Evolutionary conservation across 1,284 basidiomycete genomes (phyloP), one percentile per base, ranked within the genome.

Genomic region (Amylostereum areolatum): DNA sequence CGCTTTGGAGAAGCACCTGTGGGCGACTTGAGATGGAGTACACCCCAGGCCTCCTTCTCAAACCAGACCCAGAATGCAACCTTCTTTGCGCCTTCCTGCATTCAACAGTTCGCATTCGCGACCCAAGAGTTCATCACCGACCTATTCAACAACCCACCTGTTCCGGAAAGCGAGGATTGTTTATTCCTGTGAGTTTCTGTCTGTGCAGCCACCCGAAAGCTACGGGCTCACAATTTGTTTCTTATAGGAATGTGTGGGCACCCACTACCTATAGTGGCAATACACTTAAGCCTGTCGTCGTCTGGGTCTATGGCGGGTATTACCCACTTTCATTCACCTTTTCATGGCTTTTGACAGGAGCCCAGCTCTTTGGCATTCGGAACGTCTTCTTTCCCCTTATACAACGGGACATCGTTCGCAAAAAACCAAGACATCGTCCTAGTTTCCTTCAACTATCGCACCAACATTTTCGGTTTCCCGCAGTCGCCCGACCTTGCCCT

Each of bases 391-490:
- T 25, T 53, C 18, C 49, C 55, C 2, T 11, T 27, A 8, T 57
- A 57, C 32, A 51, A 57, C 43, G 55, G 55, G 41, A 36, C 47
- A 11, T 51, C 49, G 29, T 46, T 57, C 37, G 52, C 48, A 5
- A 54, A 52, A 35, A 46, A 55, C 31, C 55, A 57, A 48, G 53
- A 49, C 27, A 44, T 54, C 18, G n/a, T 54, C 9, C 36, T 56
- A 11, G 50, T 57, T 8, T 48, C 55, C 3, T 47, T 50, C 5
- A 57, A 55, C 40, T 55, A 55, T 34, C 56, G 52, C 30, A 56
- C 56, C 3, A 56, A 54, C 39, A 52, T 51, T 2, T 56, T 56
- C 32, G 51, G 56, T 5, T 56, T 56, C 44, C 55, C 55, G 6
- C 48, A 39, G 3, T 42, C 50, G 27, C 39, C 48, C 24, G 54